These are phyloP conservation scores for Coccinonectria pachysandricola DNA, from an alignment of 2,329 filamentous ascomycete genomes.

Conservation along the genomic window DNA sequence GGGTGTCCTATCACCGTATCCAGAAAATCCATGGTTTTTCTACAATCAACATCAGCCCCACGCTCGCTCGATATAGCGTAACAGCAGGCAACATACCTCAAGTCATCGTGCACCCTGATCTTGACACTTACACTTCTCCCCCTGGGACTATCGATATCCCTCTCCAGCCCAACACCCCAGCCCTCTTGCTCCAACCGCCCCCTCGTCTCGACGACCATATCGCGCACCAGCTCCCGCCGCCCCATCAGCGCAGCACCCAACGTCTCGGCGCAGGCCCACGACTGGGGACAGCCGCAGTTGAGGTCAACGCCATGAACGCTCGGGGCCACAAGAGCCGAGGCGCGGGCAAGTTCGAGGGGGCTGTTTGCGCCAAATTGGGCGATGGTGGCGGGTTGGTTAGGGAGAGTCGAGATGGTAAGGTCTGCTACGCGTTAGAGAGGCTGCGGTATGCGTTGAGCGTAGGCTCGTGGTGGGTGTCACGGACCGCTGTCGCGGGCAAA, in stretches of 20 bases:
- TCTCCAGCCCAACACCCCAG: conserved; percentile 37
- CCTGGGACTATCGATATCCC: conserved; percentile 31
- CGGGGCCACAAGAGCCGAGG: conserved; percentile 50
- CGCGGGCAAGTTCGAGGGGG: conserved; percentile 50
- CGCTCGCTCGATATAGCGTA: too few relatives aligned
- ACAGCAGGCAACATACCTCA: conserved; percentile 42
- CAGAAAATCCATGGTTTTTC: conserved; percentile 51
- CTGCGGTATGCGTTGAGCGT: fast-evolving
- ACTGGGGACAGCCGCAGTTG: conserved; percentile 65
- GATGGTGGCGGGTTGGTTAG: conserved; percentile 47
- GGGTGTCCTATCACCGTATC: conserved; percentile 47
- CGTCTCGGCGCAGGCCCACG: conserved; percentile 59
- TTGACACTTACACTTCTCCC: conserved; percentile 58
- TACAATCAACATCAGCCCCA: conserved; percentile 14
- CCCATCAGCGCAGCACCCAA: conserved; percentile 63
- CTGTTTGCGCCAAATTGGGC: conserved; percentile 58
- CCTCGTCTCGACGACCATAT: conserved; percentile 52
- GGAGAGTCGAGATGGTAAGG: conserved; percentile 47
- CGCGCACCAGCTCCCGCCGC: conserved; percentile 51
- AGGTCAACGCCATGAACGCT: conserved; percentile 56
- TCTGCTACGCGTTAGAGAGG: conserved; percentile 27
- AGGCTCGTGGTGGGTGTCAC: conserved; percentile 4
- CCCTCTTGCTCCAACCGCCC: conserved; percentile 39
- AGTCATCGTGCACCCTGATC: conserved; percentile 56
- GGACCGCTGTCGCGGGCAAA: conserved; percentile 50